phyloP scores from a whole-genome alignment of 495 filamentous ascomycete genomes.

The Neurospora sp. region DNA sequence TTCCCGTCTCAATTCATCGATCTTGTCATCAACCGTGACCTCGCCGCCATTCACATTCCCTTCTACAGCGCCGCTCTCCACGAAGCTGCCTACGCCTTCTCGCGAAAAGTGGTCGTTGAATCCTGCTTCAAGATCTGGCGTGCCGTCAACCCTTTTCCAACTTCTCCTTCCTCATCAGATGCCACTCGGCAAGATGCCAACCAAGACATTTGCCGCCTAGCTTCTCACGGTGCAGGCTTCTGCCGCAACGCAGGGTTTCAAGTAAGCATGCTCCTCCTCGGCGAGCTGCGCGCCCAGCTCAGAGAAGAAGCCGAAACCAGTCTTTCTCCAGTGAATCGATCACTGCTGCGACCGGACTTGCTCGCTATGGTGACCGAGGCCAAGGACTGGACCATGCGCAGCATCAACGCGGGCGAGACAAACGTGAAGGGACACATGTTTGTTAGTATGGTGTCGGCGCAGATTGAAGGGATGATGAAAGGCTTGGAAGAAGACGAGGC shows the following conservation, averaged over 20 bases:
- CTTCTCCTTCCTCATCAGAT: background rate
- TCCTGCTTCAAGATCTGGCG: slow-evolving; percentile 41
- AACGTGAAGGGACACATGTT: slow-evolving; percentile 49
- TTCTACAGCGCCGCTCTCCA: slow-evolving; percentile 25
- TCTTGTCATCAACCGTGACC: slow-evolving; percentile 34
- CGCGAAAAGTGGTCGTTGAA: slow-evolving; percentile 38
- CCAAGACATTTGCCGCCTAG: slow-evolving; percentile 21
- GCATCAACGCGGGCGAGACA: slow-evolving; percentile 41
- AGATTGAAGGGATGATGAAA: slow-evolving; percentile 33
- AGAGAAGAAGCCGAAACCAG: slow-evolving; percentile 33
- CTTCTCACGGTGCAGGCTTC: slow-evolving; percentile 29
- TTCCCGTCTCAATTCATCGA: slow-evolving; percentile 33
- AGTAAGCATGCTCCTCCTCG: slow-evolving; percentile 30
- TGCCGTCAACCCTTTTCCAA: slow-evolving; percentile 21
- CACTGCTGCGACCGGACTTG: slow-evolving; percentile 36
- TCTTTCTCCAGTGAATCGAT: background rate
- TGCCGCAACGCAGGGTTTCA: slow-evolving; percentile 32
- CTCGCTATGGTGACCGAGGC: slow-evolving; percentile 37
- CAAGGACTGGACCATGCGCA: slow-evolving; percentile 29
- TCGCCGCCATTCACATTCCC: slow-evolving; percentile 40
- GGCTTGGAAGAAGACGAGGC: slow-evolving; percentile 23
- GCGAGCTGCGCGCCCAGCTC: slow-evolving; percentile 40
- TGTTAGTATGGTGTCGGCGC: slow-evolving; percentile 26
- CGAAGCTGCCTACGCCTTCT: slow-evolving; percentile 39
- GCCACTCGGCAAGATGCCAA: slow-evolving; percentile 15